Percentiles rank a stretch among this genome's conserved stretches.
Evolutionary conservation across 2,329 filamentous ascomycete species (phyloP).

Genomic region (Alternaria sp.): DNA sequence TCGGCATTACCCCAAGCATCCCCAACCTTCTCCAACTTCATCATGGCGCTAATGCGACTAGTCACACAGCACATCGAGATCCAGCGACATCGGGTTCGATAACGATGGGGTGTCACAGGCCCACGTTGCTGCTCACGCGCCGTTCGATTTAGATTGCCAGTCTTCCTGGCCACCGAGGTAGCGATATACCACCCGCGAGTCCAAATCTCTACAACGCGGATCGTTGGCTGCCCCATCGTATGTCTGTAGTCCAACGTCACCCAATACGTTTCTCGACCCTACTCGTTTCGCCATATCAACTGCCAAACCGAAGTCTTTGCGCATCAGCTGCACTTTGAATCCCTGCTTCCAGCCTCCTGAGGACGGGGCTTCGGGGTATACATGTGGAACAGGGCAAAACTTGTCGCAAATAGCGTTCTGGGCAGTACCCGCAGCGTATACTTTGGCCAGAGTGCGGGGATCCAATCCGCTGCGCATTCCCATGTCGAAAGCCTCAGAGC

Average conservation of each 20-base stretch:
- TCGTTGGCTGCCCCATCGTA: slow-evolving; percentile 62
- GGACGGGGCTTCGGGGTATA: slow-evolving; percentile 57
- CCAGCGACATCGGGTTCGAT: neutral
- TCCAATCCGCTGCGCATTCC: slow-evolving; percentile 65
- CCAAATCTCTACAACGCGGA: slow-evolving; percentile 59
- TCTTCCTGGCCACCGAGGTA: slow-evolving; percentile 62
- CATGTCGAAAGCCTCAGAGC: slow-evolving; percentile 66
- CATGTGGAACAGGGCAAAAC: slow-evolving; percentile 60
- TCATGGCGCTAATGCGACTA: neutral
- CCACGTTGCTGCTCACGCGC: slow-evolving; percentile 7
- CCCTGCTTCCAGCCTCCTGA: slow-evolving; percentile 60
- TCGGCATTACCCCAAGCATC: slow-evolving; percentile 34
- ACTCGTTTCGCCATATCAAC: slow-evolving; percentile 62
- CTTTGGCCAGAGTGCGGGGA: slow-evolving; percentile 59
- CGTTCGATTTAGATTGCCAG: slow-evolving; percentile 47
- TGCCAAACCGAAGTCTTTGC: slow-evolving; percentile 64
- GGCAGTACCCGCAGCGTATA: slow-evolving; percentile 60
- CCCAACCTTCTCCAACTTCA: slow-evolving; percentile 25
- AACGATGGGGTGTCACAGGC: neutral
- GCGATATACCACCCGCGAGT: slow-evolving; percentile 65
- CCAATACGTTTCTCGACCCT: slow-evolving; percentile 58
- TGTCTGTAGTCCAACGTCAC: slow-evolving; percentile 57
- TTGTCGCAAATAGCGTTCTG: slow-evolving; percentile 60
- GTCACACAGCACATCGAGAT: neutral
- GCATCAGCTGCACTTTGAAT: slow-evolving; percentile 67